Evolutionary conservation across 164 flowering plant genomes (phyloP), one percentile per base, ranked within the genome.

Genomic region (Umbilicus rupestris): DNA sequence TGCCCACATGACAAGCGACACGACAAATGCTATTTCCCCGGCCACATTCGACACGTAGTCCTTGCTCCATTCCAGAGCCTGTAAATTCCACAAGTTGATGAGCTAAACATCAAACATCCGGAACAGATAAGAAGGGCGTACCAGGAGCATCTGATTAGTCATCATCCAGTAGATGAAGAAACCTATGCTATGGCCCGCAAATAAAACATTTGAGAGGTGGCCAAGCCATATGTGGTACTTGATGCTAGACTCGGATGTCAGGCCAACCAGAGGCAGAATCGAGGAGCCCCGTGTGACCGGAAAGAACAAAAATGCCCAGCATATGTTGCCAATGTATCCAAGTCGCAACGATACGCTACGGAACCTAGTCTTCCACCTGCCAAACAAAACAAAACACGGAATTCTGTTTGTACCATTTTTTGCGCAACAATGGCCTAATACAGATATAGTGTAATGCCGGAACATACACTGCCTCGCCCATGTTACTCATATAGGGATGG

Each of bases 221-320:
- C 88, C 88, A 4, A 82, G 75, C 88, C 88, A 84, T 0, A 80
- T 82, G 70, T 82, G 87, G 65, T 84, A 84, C 73, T 82, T 84
- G 63, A 82, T 77, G 69, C 81, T 80, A 0, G 81, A 73, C 75
- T 84, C 85, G 1, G 81, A 78, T 0, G 85, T 80, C 20, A 84
- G 78, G 7, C 84, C 85, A 29, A 84, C 31, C 0, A 84, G 75
- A 5, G 79, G 85, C 66, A 84, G 22, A 10, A 84, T 52, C 3
- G 85, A 77, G 5, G 88, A 84, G 11, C 76, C 80, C 46, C 84
- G 65, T 0, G 84, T 75, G 46, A 77, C 84, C 0, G 93, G 93
- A 60, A 85, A 85, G 81, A 87, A 87, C 22, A 87, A 77, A 72
- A 87, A 82, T 5, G 84, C 84, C 68, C 73, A 66, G 52, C 85